Evolutionary conservation across 2,329 filamentous ascomycete genomes (phyloP), one percentile per base, ranked within the genome.

Genomic region (Diatrype stigma): DNA sequence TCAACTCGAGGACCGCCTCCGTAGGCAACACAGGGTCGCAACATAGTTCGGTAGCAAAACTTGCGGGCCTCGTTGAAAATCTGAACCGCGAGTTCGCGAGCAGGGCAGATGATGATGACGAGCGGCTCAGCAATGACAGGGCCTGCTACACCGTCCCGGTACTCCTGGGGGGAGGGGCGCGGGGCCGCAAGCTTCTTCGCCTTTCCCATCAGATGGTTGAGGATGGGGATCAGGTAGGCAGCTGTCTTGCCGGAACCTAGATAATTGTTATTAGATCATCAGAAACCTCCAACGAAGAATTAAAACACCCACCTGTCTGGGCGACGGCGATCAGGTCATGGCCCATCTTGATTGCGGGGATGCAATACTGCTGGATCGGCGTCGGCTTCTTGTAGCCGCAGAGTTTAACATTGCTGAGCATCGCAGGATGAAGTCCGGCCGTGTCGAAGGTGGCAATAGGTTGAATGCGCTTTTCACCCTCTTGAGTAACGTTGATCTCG

Each of bases 161-260:
- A 86, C 0, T 72, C 76, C 1, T 69, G 67, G 0, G 81, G 76
- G 55, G 86, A 84, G 0, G 92, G 90, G 4, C 92, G 87, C 42
- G 84, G 79, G 5, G 89, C 92, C 1, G 86, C 86, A 6, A 96
- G 74, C 71, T 91, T 92, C 73, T 91, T 94, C 6, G 89, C 90
- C 73, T 97, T 97, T 23, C 94, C 94, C 90, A 97, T 96, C 21
- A 99, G 73, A 67, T 89, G 87, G 53, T 91, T 96, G 47, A 97
- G 64, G 53, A 96, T 89, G 0, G 94, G 94, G 50, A 96, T 83
- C 4, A 99, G 72, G 64, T 94, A 99, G 0, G 94, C 92, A 0
- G 89, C 93, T 0, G 94, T 99, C 77, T 99, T 99, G 48, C 94
- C 94, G 23, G 93, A 97, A 19, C 94, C 93, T 96, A 40, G 19